Percentiles rank a stretch among this genome's conserved stretches.
Evolutionary conservation across 1,139 yeast genomes (phyloP).

Genomic region (Hemisphaericaspora subhashii): DNA sequence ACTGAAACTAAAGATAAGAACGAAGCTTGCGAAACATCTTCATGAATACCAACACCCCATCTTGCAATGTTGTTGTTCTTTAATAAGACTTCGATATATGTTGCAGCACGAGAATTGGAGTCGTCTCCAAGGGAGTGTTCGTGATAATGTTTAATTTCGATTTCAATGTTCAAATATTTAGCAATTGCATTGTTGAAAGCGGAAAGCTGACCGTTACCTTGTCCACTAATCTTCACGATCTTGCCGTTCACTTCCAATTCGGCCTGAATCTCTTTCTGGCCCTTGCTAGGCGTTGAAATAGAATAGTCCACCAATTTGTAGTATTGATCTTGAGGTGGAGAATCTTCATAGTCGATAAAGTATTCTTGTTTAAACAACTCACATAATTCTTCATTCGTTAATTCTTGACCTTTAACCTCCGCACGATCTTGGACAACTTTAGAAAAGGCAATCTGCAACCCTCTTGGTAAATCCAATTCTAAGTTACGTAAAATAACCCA

Average conservation of each 20-base stretch:
- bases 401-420: slow-evolving; percentile 45
- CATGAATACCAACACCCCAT: slow-evolving; percentile 96
- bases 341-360: slow-evolving; percentile 55
- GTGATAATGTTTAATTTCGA: slow-evolving; percentile 80
- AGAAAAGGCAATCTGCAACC: slow-evolving; percentile 45
- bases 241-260: slow-evolving; percentile 49
- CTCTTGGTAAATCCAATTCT: slow-evolving; percentile 50
- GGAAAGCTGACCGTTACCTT: slow-evolving; percentile 95
- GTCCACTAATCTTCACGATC: slow-evolving; percentile 54
- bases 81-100: slow-evolving; percentile 70
- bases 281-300: slow-evolving; percentile 33
- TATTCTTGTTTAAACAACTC: slow-evolving; percentile 39
- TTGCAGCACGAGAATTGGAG: slow-evolving; percentile 83
- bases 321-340: slow-evolving; percentile 24
- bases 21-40: slow-evolving; percentile 90
- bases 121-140: slow-evolving; percentile 94
- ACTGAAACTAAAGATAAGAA: slow-evolving; percentile 77
- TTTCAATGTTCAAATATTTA: slow-evolving; percentile 49
- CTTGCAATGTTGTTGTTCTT: slow-evolving; percentile 48
- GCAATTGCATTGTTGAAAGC: slow-evolving; percentile 81
- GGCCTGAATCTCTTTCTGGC: slow-evolving; percentile 35
- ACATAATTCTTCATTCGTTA: slow-evolving; percentile 43
- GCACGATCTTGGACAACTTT: slow-evolving; percentile 41
- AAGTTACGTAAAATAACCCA: slow-evolving; percentile 50
- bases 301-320: slow-evolving; percentile 54